phyloP scores from a whole-genome alignment of 139 green algal genomes.

The Chlorella sp. region DNA sequence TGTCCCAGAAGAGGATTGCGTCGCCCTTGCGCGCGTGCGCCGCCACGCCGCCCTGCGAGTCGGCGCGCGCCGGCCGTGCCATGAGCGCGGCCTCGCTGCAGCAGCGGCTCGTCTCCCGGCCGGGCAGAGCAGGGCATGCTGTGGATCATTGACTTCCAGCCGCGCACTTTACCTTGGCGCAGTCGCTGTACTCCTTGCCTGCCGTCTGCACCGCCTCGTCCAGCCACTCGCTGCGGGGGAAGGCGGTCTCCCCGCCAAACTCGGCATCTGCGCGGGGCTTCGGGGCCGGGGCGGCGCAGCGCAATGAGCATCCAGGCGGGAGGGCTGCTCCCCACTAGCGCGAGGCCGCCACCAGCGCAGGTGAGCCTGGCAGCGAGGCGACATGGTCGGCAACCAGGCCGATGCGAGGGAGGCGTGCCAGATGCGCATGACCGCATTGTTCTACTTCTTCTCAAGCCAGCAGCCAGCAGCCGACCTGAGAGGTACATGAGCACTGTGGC shows the following conservation, averaged over 20 bases:
- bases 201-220: conserved; percentile 48
- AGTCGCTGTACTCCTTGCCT: conserved; percentile 25
- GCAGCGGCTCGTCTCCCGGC: too few relatives aligned
- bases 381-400: not conserved
- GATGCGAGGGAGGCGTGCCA: not conserved
- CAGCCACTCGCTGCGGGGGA: conserved; percentile 57
- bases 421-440: too few relatives aligned
- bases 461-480: conserved; percentile 20
- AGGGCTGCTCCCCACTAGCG: too few relatives aligned
- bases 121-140: too few relatives aligned
- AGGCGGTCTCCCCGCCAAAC: conserved; percentile 69
- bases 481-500: conserved; percentile 80
- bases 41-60: conserved; percentile 29
- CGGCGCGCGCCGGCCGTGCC: too few relatives aligned
- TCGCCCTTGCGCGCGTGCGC: conserved; percentile 45
- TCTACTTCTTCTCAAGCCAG: not conserved
- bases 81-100: too few relatives aligned
- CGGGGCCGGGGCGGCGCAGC: not conserved
- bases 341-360: not conserved
- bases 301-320: not conserved
- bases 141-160: too few relatives aligned
- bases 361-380: not conserved
- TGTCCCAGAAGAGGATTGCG: conserved; percentile 70
- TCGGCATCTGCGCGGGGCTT: conserved; percentile 44
- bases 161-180: too few relatives aligned